Evolutionary conservation across 208 protist species (phyloP), one percentile per base, ranked within the genome.

Genomic region (Trichomonas tenax): DNA sequence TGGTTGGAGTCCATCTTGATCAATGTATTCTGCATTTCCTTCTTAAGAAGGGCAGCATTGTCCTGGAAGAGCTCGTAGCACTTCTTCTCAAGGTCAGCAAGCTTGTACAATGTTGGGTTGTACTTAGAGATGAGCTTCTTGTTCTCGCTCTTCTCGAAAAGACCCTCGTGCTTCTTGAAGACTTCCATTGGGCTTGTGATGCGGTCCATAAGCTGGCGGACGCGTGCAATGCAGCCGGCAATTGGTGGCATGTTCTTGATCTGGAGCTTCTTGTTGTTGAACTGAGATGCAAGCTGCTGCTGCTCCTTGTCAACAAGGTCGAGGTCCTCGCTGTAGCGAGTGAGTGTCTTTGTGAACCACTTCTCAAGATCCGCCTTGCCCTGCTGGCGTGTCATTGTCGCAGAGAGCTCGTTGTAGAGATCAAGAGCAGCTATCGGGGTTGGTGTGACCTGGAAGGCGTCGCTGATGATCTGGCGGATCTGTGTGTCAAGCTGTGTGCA

Each of bases 181-280:
- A 90, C 23, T 90, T 45, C 15, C 82, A 90, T 90, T 90, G 82
- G 82, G 8, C 41, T 23, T 9, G 4, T 96, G 51, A 96, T 38
- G 1, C 49, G 0, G 9, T 8, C 15, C 15, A 81, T 81, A 2
- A 96, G 26, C 45, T 72, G 45, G 15, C 89, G 44, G 36, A 38
- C 36, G 31, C 89, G 41, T 2, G 89, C 45, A 96, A 96, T 96
- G 3, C 34, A 10, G 72, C 89, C 89, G 38, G 34, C 46, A 72
- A 96, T 96, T 38, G 89, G 89, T 81, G 89, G 89, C 46, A 81
- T 40, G n/a, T 96, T 72, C 89, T 96, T 96, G 81, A 86, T 86
- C 81, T 44, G 36, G 14, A 44, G 26, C 81, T 86, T 86, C 36
- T 86, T 41, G 26, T 34, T 86, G 36, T 44, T 86, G 81, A 34